Percentiles rank a stretch among this genome's conserved stretches.
phyloP scores from a whole-genome alignment of 176 grass and related monocot genomes.

The Pontederia paniculata region DNA sequence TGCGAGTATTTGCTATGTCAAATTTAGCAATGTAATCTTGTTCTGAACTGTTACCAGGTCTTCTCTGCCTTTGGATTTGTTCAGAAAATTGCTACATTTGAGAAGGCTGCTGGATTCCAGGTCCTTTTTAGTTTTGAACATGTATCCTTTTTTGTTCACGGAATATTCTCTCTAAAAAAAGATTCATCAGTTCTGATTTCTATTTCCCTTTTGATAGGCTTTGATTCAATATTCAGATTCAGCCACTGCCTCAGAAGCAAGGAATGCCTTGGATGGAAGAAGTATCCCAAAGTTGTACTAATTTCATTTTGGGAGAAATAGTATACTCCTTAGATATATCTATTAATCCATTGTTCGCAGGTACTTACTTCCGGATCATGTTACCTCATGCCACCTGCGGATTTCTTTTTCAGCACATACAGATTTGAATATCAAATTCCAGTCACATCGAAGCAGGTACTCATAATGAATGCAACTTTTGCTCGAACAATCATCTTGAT shows the following conservation, averaged over 20 bases:
- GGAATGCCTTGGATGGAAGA: conserved; percentile 89
- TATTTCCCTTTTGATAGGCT: conserved; percentile 41
- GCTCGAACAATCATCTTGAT: neutral
- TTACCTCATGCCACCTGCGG: conserved; percentile 58
- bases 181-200: conserved; percentile 16
- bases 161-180: conserved; percentile 7
- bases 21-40: neutral
- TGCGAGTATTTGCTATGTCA: neutral
- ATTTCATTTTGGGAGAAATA: neutral
- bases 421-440: conserved; percentile 96
- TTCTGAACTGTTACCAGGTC: conserved; percentile 42
- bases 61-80: conserved; percentile 97
- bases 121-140: conserved; percentile 17
- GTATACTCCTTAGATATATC: conserved; percentile 12
- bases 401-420: conserved; percentile 92
- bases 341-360: conserved; percentile 29
- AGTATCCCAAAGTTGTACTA: conserved; percentile 76
- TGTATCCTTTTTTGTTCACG: conserved; percentile 18
- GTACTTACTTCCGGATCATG: conserved; percentile 86
- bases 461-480: neutral
- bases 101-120: conserved; percentile 97
- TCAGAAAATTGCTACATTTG: conserved; percentile 98
- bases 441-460: conserved; percentile 93
- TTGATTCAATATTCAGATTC: conserved; percentile 84
- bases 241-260: conserved; percentile 76